Conservation (phyloP, 257 asterid genomes). For the Nemophila menziesii region DNA sequence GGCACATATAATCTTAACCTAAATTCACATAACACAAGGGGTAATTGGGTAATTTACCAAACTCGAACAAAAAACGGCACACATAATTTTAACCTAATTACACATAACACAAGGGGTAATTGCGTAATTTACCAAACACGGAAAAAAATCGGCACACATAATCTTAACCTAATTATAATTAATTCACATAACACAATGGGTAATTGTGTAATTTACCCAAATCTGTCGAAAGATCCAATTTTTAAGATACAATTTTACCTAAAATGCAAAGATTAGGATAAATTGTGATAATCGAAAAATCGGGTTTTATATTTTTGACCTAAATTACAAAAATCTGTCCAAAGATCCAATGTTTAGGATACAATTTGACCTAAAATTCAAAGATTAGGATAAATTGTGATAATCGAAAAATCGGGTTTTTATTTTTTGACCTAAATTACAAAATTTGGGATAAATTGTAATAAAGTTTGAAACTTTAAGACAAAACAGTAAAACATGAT, state of each 20-base stretch:
- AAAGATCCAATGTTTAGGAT: not conserved
- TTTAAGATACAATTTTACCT: no score
- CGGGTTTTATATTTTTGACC: no score
- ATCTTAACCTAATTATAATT: conserved; percentile 7
- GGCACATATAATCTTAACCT: conserved; percentile 9
- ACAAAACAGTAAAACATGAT: conserved; percentile 6
- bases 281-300: no score
- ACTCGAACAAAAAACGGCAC: not conserved
- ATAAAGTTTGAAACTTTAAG: conserved; percentile 1
- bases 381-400: not conserved
- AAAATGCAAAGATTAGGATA: not conserved
- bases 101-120: not conserved
- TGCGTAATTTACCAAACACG: no score
- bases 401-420: no score
- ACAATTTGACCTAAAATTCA: not conserved
- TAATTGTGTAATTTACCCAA: not conserved
- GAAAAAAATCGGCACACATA: not conserved
- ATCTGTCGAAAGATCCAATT: not conserved
- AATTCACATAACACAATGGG: not conserved
- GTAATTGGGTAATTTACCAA: no score
- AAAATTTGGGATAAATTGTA: not conserved
- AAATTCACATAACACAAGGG: not conserved
- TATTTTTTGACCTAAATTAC: not conserved
- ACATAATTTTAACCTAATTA: conserved; percentile 4
- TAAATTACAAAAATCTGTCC: not conserved